A percentile compares a stretch with the other conserved stretches of the same genome.
Conservation (phyloP, 192 early-diverging fungal genomes). For the Ramicandelaber brevisporus region DNA sequence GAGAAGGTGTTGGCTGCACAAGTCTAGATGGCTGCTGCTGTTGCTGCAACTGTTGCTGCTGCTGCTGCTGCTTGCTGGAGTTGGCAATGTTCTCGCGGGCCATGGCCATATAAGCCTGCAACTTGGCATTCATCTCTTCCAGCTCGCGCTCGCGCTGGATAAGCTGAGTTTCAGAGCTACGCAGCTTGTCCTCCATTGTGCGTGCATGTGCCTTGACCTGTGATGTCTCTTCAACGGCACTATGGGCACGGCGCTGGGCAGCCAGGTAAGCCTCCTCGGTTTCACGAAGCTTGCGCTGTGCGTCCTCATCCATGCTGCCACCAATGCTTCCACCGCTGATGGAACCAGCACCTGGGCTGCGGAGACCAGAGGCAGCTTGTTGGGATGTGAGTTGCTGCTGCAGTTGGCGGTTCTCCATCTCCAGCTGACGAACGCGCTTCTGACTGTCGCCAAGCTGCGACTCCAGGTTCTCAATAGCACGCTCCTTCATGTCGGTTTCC, state of each 20-base stretch:
- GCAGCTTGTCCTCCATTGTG: slow-evolving; percentile 12
- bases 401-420: neutral
- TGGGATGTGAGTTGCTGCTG: neutral
- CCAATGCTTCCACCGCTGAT: neutral
- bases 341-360: neutral
- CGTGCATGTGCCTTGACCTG: slow-evolving; percentile 9
- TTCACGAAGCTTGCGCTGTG: slow-evolving; percentile 3
- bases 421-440: neutral
- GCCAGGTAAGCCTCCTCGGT: slow-evolving; percentile 10
- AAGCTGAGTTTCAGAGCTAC: slow-evolving; percentile 9
- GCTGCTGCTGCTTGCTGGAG: neutral
- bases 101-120: slow-evolving; percentile 11
- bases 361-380: neutral
- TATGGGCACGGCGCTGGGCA: slow-evolving; percentile 13
- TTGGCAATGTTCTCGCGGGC: slow-evolving; percentile 14
- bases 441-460: neutral
- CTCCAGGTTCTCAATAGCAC: slow-evolving; percentile 1
- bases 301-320: slow-evolving; percentile 3
- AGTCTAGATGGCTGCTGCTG: slow-evolving; percentile 4
- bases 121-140: slow-evolving; percentile 9
- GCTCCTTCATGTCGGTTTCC: slow-evolving; percentile 3
- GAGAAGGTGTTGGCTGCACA: slow-evolving; percentile 12
- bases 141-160: slow-evolving; percentile 12
- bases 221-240: slow-evolving; percentile 13
- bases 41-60: neutral